These are phyloP conservation scores for Sclerotinia borealis DNA, from an alignment of 2,329 filamentous ascomycete species.

Conservation along the genomic window DNA sequence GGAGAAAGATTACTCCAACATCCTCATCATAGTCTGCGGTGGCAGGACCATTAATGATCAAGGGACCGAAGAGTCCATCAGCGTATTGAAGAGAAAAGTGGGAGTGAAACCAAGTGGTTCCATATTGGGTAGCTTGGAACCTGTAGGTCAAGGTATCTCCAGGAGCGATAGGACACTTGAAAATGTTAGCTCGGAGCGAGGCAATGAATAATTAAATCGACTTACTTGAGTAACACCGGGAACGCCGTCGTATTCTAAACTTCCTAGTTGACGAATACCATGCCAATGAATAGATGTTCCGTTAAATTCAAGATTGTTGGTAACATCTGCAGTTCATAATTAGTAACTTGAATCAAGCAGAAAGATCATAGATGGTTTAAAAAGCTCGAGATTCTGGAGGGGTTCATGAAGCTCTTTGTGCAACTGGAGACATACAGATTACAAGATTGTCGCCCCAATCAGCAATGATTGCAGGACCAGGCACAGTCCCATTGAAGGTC, in stretches of 20 bases:
- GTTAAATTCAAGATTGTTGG: slow-evolving; percentile 34
- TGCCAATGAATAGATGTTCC: slow-evolving; percentile 49
- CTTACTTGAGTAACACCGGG: slow-evolving; percentile 38
- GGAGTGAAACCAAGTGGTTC: slow-evolving; percentile 31
- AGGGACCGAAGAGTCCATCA: slow-evolving; percentile 49
- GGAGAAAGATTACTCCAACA: slow-evolving; percentile 27
- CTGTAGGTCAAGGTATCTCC: slow-evolving; percentile 40
- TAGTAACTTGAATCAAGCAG: neutral
- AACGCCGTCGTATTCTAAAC: slow-evolving; percentile 34
- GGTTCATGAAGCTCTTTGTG: neutral
- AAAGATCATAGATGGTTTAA: neutral
- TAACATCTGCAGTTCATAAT: slow-evolving; percentile 25
- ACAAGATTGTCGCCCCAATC: slow-evolving; percentile 32
- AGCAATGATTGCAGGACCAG: slow-evolving; percentile 37
- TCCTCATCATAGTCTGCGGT: slow-evolving; percentile 51
- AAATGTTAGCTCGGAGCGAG: neutral
- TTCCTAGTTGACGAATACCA: slow-evolving; percentile 40
- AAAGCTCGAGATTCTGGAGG: neutral
- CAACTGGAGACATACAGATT: slow-evolving; percentile 17
- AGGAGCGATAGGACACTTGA: slow-evolving; percentile 60
- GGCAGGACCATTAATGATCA: slow-evolving; percentile 55
- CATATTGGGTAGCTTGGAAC: slow-evolving; percentile 31
- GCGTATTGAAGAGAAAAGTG: slow-evolving; percentile 29
- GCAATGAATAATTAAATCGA: neutral
- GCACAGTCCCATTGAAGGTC: slow-evolving; percentile 35